These are phyloP conservation scores for Nissolia schottii DNA, from an alignment of 306 rosid species.

Conservation along the genomic window DNA sequence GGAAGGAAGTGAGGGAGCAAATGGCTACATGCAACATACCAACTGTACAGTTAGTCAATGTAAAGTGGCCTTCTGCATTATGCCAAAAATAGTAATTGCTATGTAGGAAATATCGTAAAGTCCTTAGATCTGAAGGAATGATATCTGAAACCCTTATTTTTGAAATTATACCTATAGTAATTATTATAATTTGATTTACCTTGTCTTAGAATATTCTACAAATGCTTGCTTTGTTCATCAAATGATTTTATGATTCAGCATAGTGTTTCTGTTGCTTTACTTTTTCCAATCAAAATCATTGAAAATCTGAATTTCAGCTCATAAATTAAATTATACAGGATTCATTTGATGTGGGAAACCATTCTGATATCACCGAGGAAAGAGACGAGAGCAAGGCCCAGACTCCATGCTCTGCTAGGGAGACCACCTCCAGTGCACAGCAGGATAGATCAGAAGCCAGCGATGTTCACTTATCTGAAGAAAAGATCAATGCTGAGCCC, in stretches of 20 bases:
- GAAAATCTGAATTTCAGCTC: conserved; percentile 21
- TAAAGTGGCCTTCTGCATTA: too few species aligned
- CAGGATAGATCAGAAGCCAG: conserved; percentile 33
- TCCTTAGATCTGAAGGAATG: too few species aligned
- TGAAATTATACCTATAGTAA: too few species aligned
- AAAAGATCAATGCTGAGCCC: conserved; percentile 30
- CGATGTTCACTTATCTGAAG: conserved; percentile 29
- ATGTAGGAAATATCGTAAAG: too few species aligned
- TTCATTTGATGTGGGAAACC: conserved; percentile 82
- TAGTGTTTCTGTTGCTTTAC: neutral
- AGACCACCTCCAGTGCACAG: conserved; percentile 28
- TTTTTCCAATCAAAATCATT: neutral
- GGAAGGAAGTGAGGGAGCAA: too few species aligned
- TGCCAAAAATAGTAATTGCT: too few species aligned
- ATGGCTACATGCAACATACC: too few species aligned
- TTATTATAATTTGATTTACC: too few species aligned
- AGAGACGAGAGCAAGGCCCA: conserved; percentile 69
- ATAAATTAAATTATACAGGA: conserved; percentile 51
- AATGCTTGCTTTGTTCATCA: neutral
- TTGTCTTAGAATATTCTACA: too few species aligned
- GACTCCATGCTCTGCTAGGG: conserved; percentile 27
- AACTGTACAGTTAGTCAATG: too few species aligned
- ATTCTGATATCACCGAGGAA: conserved; percentile 80
- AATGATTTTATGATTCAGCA: conserved; percentile 17
- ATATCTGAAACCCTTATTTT: too few species aligned